Conservation (phyloP, 1,139 yeast genomes). For the Geotrichum europaeum region DNA sequence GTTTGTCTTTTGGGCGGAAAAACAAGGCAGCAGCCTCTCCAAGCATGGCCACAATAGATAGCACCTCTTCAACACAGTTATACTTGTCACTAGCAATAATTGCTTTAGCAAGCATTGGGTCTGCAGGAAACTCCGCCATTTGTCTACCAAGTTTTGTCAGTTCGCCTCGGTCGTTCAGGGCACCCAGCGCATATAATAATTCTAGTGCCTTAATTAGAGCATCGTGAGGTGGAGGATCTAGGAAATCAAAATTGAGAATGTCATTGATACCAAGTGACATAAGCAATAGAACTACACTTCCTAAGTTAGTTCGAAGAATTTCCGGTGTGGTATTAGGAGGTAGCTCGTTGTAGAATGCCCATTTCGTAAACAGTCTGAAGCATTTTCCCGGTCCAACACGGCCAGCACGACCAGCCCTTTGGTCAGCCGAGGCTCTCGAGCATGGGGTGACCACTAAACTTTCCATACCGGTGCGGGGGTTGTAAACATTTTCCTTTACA, state of each 20-base stretch:
- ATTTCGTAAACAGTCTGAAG: constrained; percentile 78
- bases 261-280: constrained; percentile 80
- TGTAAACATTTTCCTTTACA: constrained; percentile 79
- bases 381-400: constrained; percentile 96
- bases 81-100: constrained; percentile 56
- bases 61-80: constrained; percentile 57
- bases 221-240: constrained; percentile 77
- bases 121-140: constrained; percentile 91
- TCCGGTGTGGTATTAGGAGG: constrained; percentile 83
- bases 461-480: constrained; percentile 85
- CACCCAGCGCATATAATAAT: constrained; percentile 77
- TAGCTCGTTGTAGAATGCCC: constrained; percentile 75
- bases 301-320: constrained; percentile 72
- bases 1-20: constrained; percentile 65
- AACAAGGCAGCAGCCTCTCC: constrained; percentile 75
- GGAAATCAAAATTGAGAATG: constrained; percentile 72
- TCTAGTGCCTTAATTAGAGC: constrained; percentile 73
- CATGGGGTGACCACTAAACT: constrained; percentile 79
- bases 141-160: constrained; percentile 73
- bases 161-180: constrained; percentile 71
- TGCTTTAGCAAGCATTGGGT: constrained; percentile 80
- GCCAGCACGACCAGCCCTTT: constrained; percentile 96
- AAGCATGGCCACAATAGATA: constrained; percentile 72
- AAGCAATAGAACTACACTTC: constrained; percentile 66
- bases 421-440: constrained; percentile 92